Conservation (phyloP, 1,284 basidiomycete species). For the Sparassis latifolia region DNA sequence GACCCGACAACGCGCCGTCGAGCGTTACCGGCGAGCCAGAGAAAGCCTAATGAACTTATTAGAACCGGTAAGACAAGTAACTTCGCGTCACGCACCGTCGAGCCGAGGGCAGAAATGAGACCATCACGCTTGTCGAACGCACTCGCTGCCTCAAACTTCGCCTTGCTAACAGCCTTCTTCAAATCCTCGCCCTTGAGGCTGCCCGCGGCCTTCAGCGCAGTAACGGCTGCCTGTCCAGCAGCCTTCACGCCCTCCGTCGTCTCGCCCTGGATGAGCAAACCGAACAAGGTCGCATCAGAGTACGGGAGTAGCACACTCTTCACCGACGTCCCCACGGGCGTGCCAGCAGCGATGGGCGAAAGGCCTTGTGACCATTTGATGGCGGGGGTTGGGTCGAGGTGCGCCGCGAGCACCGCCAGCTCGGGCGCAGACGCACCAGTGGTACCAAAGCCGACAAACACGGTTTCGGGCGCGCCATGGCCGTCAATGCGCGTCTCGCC, state of each 20-base stretch:
- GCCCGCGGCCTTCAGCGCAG: slow-evolving; percentile 58
- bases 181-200: slow-evolving; percentile 65
- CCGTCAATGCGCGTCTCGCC: slow-evolving; percentile 72
- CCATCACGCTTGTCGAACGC: slow-evolving; percentile 68
- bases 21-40: slow-evolving; percentile 46
- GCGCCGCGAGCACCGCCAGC: slow-evolving; percentile 70
- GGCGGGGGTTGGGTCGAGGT: slow-evolving; percentile 66
- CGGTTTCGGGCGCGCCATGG: slow-evolving; percentile 62
- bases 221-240: slow-evolving; percentile 58
- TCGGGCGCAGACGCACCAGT: slow-evolving; percentile 59
- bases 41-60: slow-evolving; percentile 43
- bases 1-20: slow-evolving; percentile 45
- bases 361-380: slow-evolving; percentile 82
- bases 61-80: background rate
- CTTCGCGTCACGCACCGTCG: slow-evolving; percentile 39
- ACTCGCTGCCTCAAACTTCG: slow-evolving; percentile 77
- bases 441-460: slow-evolving; percentile 79
- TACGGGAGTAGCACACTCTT: slow-evolving; percentile 78
- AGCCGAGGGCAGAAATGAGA: slow-evolving; percentile 53
- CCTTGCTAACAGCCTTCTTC: slow-evolving; percentile 78
- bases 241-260: slow-evolving; percentile 55
- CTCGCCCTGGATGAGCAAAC: slow-evolving; percentile 66
- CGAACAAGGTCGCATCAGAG: slow-evolving; percentile 85
- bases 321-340: slow-evolving; percentile 53
- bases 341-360: slow-evolving; percentile 55